Evolutionary conservation across 306 rosid genomes (phyloP), one percentile per base, ranked within the genome.

Genomic region (Lathyrus tuberosus): DNA sequence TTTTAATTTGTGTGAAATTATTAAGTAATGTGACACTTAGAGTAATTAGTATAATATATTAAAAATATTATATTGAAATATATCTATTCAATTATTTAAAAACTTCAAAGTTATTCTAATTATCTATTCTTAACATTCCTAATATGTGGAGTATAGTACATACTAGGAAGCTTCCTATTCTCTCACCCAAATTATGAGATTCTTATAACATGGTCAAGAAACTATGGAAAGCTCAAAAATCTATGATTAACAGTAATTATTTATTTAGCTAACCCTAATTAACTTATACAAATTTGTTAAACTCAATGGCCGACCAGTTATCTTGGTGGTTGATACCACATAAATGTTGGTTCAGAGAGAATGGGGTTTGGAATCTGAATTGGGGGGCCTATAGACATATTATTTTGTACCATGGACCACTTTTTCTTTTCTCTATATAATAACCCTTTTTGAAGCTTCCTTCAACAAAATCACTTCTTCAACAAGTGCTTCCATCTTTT

Each of bases 231-330:
- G 68, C 79, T 75, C 84, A 79, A 76, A 79, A 74, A 82, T 72
- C 83, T 63, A 83, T 52, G 80, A 65, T 47, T 47, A 53, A 75
- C 62, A 35, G 28, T 57, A 15, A 41, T 52, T 17, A 60, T 74
- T 37, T 65, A 40, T 72, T 63, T 42, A 53, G 46, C 31, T 67
- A 2, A 57, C 62, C n/a, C 35, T 10, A 65, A 57, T 13, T 62
- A 46, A 37, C 67, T 72, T 63, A 56, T 33, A 76, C 35, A 41
- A 35, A 60, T 28, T 2, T 67, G 52, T 42, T 75, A 70, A 67
- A 52, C 52, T 75, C 73, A 82, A 86, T 87, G 94, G 94, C 91
- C 85, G 94, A 87, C 96, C 85, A 84, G 57, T 72, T 80, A 72
- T 85, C 87, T 81, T 30, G 91, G 89, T 79, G 10, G 88, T 82